phyloP scores from a whole-genome alignment of 768 basidiomycete genomes.

The Kockovaella imperatae region DNA sequence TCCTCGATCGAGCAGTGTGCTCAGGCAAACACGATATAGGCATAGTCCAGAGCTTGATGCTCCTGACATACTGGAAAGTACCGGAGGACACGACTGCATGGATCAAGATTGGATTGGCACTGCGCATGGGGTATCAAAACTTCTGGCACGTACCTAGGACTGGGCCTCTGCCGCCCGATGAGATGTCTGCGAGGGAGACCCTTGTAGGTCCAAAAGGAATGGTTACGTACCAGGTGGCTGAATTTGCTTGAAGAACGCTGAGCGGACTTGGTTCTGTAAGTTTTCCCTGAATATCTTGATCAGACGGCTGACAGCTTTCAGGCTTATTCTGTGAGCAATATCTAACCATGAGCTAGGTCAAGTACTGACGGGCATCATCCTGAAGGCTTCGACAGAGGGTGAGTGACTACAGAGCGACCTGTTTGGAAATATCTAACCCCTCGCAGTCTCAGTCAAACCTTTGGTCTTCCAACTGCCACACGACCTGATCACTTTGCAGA shows the following conservation, averaged over 20 bases:
- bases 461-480: constrained; percentile 15
- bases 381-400: constrained; percentile 24
- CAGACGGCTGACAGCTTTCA: background rate
- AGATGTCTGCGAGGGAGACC: constrained; percentile 15
- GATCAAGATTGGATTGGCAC: constrained; percentile 25
- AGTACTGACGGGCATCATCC: background rate
- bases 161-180: constrained; percentile 18
- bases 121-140: constrained; percentile 25
- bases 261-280: constrained; percentile 30
- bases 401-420: background rate
- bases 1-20: constrained; percentile 68
- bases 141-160: constrained; percentile 22
- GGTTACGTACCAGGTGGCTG: no score
- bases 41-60: constrained; percentile 80
- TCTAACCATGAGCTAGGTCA: background rate
- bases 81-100: constrained; percentile 60
- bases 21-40: constrained; percentile 75
- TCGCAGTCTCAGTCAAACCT: constrained; percentile 7
- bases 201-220: constrained; percentile 13
- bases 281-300: background rate
- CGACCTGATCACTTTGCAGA: no score
- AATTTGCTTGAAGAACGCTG: constrained; percentile 19
- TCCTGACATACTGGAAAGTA: constrained; percentile 82
- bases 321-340: constrained; percentile 19
- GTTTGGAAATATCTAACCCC: background rate